Evolutionary conservation across 2,329 filamentous ascomycete species (phyloP), one percentile per base, ranked within the genome.

Genomic region (Sclerotinia minor): DNA sequence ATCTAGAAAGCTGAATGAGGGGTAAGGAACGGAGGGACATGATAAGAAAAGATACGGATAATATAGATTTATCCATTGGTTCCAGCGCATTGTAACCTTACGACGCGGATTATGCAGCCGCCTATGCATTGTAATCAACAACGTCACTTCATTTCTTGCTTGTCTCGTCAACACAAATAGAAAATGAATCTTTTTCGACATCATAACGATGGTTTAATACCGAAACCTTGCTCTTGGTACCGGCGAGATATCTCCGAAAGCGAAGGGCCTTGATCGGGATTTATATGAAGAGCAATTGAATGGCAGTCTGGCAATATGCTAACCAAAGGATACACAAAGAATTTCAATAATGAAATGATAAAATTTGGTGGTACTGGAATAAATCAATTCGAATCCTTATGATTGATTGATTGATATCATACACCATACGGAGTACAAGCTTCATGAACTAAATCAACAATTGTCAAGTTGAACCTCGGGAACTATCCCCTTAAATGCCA

Each of bases 61-160:
- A 24, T 60, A 38, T 35, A 24, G 13, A 24, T 24, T 45, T 35
- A 61, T 29, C 45, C 29, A 29, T 61, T 32, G 35, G 44, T 45
- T 47, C 32, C n/a, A 61, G 29, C 13, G 29, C 45, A 50, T 38
- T 41, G n/a, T 41, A 41, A 41, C 38, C 38, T 17, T 41, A 5
- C 45, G 38, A 21, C 29, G n/a, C 21, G 21, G 45, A 50, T 50
- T 26, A 61, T 61, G 59, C 45, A 61, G 26, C 3, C 35, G 15
- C 21, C 29, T 50, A 61, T 63, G 59, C 47, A 63, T 63, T 63
- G 58, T 61, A 38, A 61, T 61, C 58, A 26, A 49, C 41, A 29
- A 32, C 45, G 32, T 2, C 21, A 61, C 15, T 26, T 60, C 57
- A 60, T 21, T 53, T 41, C 26, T 60, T 47, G 19, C 19, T 61